A percentile compares a stretch with the other conserved stretches of the same genome.
These are phyloP conservation scores for Boehmeria nivea DNA, from an alignment of 306 rosid genomes.

Conservation along the genomic window DNA sequence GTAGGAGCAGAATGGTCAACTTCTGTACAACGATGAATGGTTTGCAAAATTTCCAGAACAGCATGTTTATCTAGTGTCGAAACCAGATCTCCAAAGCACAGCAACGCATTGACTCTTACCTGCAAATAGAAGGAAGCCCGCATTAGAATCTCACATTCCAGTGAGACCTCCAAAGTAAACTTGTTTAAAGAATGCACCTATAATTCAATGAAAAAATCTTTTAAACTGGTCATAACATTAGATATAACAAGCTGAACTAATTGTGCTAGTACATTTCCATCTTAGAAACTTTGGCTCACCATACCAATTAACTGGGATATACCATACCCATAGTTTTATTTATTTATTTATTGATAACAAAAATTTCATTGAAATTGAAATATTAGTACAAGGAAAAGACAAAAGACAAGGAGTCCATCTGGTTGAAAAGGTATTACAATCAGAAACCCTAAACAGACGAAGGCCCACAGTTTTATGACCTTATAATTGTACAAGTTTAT, in stretches of 20 bases:
- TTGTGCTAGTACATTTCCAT: too few relatives aligned
- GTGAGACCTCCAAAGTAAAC: slow-evolving; percentile 5
- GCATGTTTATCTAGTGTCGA: slow-evolving; percentile 74
- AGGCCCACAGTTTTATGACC: too few relatives aligned
- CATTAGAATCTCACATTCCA: slow-evolving; percentile 1
- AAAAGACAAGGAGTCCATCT: too few relatives aligned
- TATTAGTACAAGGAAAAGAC: too few relatives aligned
- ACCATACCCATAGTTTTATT: too few relatives aligned
- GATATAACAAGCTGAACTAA: slow-evolving; percentile 1
- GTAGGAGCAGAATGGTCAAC: slow-evolving; percentile 97
- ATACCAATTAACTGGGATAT: too few relatives aligned
- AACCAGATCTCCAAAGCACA: slow-evolving; percentile 86
- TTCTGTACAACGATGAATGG: slow-evolving; percentile 93
- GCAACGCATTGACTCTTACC: slow-evolving; percentile 97
- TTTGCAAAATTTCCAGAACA: slow-evolving; percentile 78
- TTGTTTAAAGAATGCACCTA: background rate
- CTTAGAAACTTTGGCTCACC: too few relatives aligned
- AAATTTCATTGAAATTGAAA: too few relatives aligned
- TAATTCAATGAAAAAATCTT: background rate
- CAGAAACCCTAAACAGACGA: too few relatives aligned
- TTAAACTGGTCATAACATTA: slow-evolving; percentile 4
- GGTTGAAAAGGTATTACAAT: too few relatives aligned
- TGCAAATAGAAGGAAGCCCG: slow-evolving; percentile 29
- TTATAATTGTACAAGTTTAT: background rate
- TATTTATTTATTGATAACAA: too few relatives aligned